Conservation (phyloP, 2,329 filamentous ascomycete genomes). For the Fonsecaea pedrosoi region DNA sequence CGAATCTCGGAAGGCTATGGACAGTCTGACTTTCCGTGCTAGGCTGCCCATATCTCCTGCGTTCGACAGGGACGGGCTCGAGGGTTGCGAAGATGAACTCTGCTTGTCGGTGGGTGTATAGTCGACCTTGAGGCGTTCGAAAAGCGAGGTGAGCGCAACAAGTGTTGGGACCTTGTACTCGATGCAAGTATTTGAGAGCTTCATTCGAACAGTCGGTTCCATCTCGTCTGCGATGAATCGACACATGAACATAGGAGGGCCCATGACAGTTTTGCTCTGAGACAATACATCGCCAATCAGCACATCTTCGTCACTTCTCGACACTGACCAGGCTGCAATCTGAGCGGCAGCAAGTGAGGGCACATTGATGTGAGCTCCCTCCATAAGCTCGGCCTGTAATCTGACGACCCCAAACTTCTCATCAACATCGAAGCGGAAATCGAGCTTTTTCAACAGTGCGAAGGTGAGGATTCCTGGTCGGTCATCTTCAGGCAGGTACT, state of each 20-base stretch:
- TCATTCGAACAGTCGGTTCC: slow-evolving; percentile 87
- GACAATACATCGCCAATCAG: slow-evolving; percentile 70
- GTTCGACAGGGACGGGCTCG: slow-evolving; percentile 34
- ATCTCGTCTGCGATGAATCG: slow-evolving; percentile 93
- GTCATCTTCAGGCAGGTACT: slow-evolving; percentile 95
- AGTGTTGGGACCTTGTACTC: slow-evolving; percentile 88
- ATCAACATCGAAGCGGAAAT: slow-evolving; percentile 68
- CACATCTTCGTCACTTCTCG: slow-evolving; percentile 72
- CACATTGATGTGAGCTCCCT: slow-evolving; percentile 81
- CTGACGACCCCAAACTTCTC: slow-evolving; percentile 71
- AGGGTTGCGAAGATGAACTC: slow-evolving; percentile 63
- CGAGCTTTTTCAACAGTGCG: slow-evolving; percentile 68
- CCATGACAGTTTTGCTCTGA: slow-evolving; percentile 43
- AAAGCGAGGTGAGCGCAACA: slow-evolving; percentile 77
- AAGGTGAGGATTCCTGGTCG: slow-evolving; percentile 85
- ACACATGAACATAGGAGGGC: slow-evolving; percentile 75
- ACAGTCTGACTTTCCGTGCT: slow-evolving; percentile 60
- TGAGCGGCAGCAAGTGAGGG: slow-evolving; percentile 83
- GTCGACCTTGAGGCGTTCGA: slow-evolving; percentile 70
- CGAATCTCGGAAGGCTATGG: slow-evolving; percentile 77
- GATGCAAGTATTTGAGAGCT: slow-evolving; percentile 80
- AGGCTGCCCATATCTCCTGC: slow-evolving; percentile 30
- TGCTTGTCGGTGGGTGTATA: slow-evolving; percentile 58
- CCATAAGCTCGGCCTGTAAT: slow-evolving; percentile 66
- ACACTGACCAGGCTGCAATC: slow-evolving; percentile 66